Evolutionary conservation across 1,139 yeast genomes (phyloP).

Genomic region (Hyphopichia buzzinii): DNA sequence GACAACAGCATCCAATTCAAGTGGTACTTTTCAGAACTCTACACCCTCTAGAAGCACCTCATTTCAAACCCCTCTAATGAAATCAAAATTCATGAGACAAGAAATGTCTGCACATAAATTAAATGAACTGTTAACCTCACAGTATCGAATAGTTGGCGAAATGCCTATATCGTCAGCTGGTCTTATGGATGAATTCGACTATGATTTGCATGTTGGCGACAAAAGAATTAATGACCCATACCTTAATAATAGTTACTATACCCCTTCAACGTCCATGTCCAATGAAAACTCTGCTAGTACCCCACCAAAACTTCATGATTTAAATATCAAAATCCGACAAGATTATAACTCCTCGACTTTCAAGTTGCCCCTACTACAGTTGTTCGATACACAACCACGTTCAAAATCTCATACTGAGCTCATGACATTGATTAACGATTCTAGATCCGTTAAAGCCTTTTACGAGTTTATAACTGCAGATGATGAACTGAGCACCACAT

Average conservation of each 20-base stretch:
- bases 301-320: neutral
- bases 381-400: conserved; percentile 9
- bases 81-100: conserved; percentile 13
- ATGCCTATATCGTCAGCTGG: conserved; percentile 38
- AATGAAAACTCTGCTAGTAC: neutral
- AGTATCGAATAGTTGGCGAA: conserved; percentile 34
- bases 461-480: conserved; percentile 16
- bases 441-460: conserved; percentile 22
- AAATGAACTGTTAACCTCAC: neutral
- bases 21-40: neutral
- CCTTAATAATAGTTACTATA: conserved; percentile 10
- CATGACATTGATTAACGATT: conserved; percentile 20
- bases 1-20: conserved; percentile 4
- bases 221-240: conserved; percentile 44
- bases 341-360: conserved; percentile 13
- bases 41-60: conserved; percentile 1
- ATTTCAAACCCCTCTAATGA: conserved; percentile 20
- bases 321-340: conserved; percentile 7
- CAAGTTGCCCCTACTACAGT: conserved; percentile 20
- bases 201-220: conserved; percentile 38
- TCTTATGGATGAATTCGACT: conserved; percentile 33
- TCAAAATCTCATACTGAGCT: conserved; percentile 13
- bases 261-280: neutral
- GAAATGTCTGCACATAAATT: conserved; percentile 16
- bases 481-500: conserved; percentile 1